phyloP scores from a whole-genome alignment of 805 yeast species.

The Tetrapisispora iriomotensis region DNA sequence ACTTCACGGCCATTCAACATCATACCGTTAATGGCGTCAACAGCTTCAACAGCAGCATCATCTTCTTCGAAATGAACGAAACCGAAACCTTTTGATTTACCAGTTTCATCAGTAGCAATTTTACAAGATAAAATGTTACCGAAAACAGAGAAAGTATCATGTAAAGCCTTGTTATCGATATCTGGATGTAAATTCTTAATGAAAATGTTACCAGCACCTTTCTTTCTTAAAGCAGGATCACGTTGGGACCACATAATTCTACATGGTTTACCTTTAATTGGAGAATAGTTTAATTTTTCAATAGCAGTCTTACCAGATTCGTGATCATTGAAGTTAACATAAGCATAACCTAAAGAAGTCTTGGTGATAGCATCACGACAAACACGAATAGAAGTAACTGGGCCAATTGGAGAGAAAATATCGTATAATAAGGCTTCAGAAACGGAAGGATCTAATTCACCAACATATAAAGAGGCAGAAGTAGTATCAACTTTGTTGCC shows the following conservation, averaged over 20 bases:
- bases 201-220: constrained; percentile 93
- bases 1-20: constrained; percentile 92
- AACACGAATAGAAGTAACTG: constrained; percentile 93
- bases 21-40: constrained; percentile 98
- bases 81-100: constrained; percentile 91
- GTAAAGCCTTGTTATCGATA: constrained; percentile 96
- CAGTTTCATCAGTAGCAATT: constrained; percentile 89
- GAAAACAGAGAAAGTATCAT: constrained; percentile 94
- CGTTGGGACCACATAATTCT: constrained; percentile 99
- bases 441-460: constrained; percentile 88
- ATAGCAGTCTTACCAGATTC: constrained; percentile 90
- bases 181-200: constrained; percentile 97
- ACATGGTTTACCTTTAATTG: constrained; percentile 91
- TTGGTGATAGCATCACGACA: constrained; percentile 97
- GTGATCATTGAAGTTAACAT: constrained; percentile 85
- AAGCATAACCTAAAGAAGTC: constrained; percentile 96
- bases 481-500: constrained; percentile 34
- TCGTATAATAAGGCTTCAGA: constrained; percentile 93
- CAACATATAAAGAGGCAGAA: constrained; percentile 88
- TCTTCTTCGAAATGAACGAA: constrained; percentile 92
- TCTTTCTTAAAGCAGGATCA: constrained; percentile 90
- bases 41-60: constrained; percentile 89
- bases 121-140: constrained; percentile 94
- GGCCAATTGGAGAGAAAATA: constrained; percentile 88
- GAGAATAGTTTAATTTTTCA: constrained; percentile 89